These are phyloP conservation scores for Trifolium dubium DNA, from an alignment of 306 rosid species.

Conservation along the genomic window DNA sequence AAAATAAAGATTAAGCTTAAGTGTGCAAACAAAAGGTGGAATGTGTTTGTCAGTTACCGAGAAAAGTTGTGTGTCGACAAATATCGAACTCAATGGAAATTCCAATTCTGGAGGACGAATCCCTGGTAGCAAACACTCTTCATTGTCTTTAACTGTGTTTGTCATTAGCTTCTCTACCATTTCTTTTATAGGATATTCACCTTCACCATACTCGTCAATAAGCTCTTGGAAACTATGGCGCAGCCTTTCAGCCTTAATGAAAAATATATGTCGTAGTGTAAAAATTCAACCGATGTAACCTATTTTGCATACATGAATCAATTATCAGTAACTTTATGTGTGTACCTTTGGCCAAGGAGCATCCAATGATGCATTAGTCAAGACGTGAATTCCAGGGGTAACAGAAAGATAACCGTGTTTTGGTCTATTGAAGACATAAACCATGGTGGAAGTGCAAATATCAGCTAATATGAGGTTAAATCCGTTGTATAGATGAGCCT, in stretches of 20 bases:
- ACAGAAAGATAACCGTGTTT: conserved; percentile 42
- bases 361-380: conserved; percentile 75
- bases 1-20: conserved; percentile 21
- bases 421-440: conserved; percentile 78
- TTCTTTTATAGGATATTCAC: conserved; percentile 58
- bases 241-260: conserved; percentile 68
- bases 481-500: conserved; percentile 71
- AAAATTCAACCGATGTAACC: not conserved
- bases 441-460: conserved; percentile 61
- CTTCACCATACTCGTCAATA: conserved; percentile 49
- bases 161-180: conserved; percentile 74
- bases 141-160: conserved; percentile 62
- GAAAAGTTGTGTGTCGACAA: conserved; percentile 50
- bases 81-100: conserved; percentile 62
- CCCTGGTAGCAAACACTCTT: conserved; percentile 58
- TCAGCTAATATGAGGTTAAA: conserved; percentile 77
- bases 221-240: conserved; percentile 59
- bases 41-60: conserved; percentile 46
- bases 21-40: not conserved
- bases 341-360: conserved; percentile 90
- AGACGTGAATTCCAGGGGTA: conserved; percentile 82
- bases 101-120: conserved; percentile 60
- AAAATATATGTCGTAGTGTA: not conserved
- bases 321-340: not conserved
- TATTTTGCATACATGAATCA: conserved; percentile 2